These are phyloP conservation scores for Aspergillus glaucus DNA, from an alignment of 2,329 filamentous ascomycete genomes.

Conservation along the genomic window DNA sequence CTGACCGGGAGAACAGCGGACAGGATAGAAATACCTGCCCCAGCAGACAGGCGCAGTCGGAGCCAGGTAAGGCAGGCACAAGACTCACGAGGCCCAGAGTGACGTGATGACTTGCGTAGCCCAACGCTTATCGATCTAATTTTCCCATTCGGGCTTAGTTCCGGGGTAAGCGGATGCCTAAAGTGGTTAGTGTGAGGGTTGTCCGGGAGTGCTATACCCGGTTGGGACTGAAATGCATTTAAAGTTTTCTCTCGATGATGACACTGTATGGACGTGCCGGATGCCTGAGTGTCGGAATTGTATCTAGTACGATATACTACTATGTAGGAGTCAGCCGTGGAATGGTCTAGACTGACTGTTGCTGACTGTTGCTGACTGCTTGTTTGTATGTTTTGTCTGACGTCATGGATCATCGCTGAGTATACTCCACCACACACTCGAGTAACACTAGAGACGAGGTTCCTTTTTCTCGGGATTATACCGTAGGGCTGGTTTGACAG, in stretches of 20 bases:
- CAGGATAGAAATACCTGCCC: background rate
- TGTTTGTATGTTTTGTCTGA: conserved; percentile 1
- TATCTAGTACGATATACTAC: background rate
- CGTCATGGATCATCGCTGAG: background rate
- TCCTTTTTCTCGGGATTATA: background rate
- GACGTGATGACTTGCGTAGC: conserved; percentile 26
- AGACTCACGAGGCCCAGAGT: conserved; percentile 9
- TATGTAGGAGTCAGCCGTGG: background rate
- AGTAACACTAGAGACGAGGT: background rate
- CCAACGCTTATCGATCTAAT: conserved; percentile 24
- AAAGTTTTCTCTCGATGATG: background rate
- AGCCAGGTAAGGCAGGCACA: too few relatives aligned
- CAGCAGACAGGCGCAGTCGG: background rate
- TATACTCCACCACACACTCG: background rate
- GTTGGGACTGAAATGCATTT: conserved; percentile 5
- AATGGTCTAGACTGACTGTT: background rate
- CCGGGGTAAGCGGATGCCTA: conserved; percentile 2
- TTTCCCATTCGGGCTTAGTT: conserved; percentile 5
- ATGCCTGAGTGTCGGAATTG: background rate
- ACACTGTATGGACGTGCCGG: background rate
- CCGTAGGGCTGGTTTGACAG: background rate
- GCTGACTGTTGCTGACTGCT: too few relatives aligned
- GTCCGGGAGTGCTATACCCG: conserved; percentile 10
- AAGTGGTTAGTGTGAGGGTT: conserved; percentile 1
- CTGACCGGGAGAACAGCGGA: background rate